Conservation (phyloP, 257 asterid species). For the Capsicum chinense region DNA sequence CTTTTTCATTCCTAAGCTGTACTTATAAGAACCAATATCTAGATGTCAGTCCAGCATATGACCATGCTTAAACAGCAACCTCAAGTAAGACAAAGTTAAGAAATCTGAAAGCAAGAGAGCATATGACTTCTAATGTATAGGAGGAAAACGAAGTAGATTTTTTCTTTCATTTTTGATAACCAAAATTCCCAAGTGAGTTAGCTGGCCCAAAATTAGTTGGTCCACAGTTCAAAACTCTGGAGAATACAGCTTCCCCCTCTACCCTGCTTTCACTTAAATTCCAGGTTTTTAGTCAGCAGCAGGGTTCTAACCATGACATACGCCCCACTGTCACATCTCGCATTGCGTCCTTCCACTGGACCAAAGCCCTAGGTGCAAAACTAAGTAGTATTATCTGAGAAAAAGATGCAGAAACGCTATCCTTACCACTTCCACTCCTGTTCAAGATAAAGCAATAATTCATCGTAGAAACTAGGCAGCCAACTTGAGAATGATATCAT, state of each 20-base stretch:
- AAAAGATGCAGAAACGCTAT: slow-evolving; percentile 19
- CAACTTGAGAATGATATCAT: slow-evolving; percentile 72
- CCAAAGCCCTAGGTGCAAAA: not conserved
- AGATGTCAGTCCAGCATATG: slow-evolving; percentile 9
- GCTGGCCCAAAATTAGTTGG: not conserved
- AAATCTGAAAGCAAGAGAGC: slow-evolving; percentile 5
- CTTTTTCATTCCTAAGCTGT: not conserved
- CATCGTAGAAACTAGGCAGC: slow-evolving; percentile 92
- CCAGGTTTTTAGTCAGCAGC: not conserved
- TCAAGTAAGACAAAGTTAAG: not conserved
- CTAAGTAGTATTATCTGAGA: slow-evolving; percentile 6
- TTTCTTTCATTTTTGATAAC: not conserved
- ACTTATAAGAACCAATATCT: slow-evolving; percentile 4
- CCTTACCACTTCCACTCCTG: slow-evolving; percentile 99
- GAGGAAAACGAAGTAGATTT: slow-evolving; percentile 10
- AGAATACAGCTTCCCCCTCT: not conserved
- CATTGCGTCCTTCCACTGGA: slow-evolving; percentile 9
- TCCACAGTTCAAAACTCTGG: not conserved
- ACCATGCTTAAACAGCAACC: slow-evolving; percentile 4
- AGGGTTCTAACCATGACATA: not conserved
- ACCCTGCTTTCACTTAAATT: not conserved
- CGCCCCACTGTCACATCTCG: not conserved
- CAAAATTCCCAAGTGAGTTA: not conserved
- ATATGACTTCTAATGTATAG: not conserved
- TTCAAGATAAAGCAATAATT: slow-evolving; percentile 91